phyloP scores from a whole-genome alignment of 1,284 basidiomycete genomes.

The Bondarzewia mesenterica region DNA sequence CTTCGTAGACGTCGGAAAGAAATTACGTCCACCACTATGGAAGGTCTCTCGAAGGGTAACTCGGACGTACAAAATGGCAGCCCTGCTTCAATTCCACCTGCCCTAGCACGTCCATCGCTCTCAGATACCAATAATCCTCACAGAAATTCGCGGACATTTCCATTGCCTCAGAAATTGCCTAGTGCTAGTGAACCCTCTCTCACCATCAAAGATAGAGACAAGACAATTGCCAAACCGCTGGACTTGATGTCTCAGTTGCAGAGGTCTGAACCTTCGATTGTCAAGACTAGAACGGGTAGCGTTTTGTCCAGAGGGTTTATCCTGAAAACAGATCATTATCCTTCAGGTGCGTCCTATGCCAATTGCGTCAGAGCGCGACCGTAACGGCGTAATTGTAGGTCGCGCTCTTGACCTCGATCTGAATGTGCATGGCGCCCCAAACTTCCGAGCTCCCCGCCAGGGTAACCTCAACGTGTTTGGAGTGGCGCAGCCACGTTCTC shows the following conservation, averaged over 20 bases:
- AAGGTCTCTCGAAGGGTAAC: too few species aligned
- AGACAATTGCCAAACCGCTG: constrained; percentile 15
- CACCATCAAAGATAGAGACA: not conserved
- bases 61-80: not conserved
- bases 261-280: constrained; percentile 63
- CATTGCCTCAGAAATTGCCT: constrained; percentile 1
- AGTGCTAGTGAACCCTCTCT: constrained; percentile 7
- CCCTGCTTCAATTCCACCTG: not conserved
- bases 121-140: not conserved
- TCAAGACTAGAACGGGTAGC: constrained; percentile 83
- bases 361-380: not conserved
- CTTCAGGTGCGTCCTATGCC: constrained; percentile 48
- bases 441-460: constrained; percentile 80
- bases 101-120: not conserved
- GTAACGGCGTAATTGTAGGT: constrained; percentile 34
- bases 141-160: not conserved
- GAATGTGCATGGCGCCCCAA: constrained; percentile 90
- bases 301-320: constrained; percentile 89
- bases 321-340: constrained; percentile 90
- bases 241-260: constrained; percentile 57
- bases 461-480: constrained; percentile 85
- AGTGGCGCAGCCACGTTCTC: constrained; percentile 90
- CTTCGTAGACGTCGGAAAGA: too few species aligned
- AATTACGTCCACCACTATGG: too few species aligned
- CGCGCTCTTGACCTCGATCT: constrained; percentile 88